A percentile compares a stretch with the other conserved stretches of the same genome.
Conservation (phyloP, 2,329 filamentous ascomycete species). For the Bipolaris gigantea region DNA sequence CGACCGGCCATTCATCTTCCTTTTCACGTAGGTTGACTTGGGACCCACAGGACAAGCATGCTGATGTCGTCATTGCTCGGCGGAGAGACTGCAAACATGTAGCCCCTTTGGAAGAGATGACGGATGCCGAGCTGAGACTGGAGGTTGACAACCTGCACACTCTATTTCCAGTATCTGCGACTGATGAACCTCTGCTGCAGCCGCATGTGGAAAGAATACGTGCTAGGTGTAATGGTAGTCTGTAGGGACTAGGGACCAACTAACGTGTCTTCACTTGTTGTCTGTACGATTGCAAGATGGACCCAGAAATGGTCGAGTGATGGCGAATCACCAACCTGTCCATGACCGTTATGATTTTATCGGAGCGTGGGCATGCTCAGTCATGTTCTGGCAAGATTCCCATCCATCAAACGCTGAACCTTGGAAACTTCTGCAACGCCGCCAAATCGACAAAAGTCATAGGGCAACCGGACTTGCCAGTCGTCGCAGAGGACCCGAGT, state of each 20-base stretch:
- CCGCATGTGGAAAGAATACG: slow-evolving; percentile 6
- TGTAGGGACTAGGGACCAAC: not conserved
- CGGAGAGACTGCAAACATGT: slow-evolving; percentile 4
- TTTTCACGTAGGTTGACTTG: not conserved
- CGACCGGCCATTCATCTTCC: too few relatives aligned
- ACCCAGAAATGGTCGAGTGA: too few relatives aligned
- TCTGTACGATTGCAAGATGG: too few relatives aligned
- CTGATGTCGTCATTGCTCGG: slow-evolving; percentile 7
- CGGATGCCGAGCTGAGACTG: not conserved
- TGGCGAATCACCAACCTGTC: not conserved
- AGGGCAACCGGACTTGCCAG: not conserved
- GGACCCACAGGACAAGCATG: slow-evolving; percentile 3
- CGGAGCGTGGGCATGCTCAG: not conserved
- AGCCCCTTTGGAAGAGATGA: not conserved
- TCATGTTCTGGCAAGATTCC: not conserved
- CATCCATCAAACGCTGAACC: not conserved
- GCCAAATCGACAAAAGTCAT: not conserved
- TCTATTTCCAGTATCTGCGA: slow-evolving; percentile 3
- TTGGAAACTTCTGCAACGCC: not conserved
- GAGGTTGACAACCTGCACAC: slow-evolving; percentile 9
- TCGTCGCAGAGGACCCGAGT: not conserved
- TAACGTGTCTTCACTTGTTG: not conserved
- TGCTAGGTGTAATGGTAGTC: not conserved
- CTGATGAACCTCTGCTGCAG: not conserved
- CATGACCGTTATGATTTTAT: not conserved